Evolutionary conservation across 1,139 yeast species (phyloP).

Genomic region (Scheffersomyces segobiensis): DNA sequence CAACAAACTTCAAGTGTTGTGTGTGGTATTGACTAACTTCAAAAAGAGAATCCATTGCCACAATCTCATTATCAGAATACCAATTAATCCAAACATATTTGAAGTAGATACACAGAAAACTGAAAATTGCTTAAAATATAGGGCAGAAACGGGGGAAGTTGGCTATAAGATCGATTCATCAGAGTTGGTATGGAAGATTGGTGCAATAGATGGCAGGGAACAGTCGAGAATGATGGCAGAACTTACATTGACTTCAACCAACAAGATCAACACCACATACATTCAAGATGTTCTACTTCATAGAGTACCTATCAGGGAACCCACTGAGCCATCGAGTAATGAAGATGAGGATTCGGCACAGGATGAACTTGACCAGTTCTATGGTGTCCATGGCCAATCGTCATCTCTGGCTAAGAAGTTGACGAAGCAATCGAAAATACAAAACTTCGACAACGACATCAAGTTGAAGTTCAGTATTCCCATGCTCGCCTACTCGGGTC

Average conservation of each 20-base stretch:
- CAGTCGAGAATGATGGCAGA: conserved; percentile 49
- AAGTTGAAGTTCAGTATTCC: conserved; percentile 39
- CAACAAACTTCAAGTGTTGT: conserved; percentile 37
- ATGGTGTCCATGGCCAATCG: conserved; percentile 41
- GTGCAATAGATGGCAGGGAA: conserved; percentile 52
- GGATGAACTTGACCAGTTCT: conserved; percentile 38
- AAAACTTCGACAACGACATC: conserved; percentile 26
- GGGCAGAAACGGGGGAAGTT: conserved; percentile 45
- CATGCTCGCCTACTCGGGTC: conserved; percentile 44
- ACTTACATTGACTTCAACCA: conserved; percentile 19
- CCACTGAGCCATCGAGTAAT: conserved; percentile 5
- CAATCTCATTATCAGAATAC: conserved; percentile 32
- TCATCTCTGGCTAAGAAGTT: conserved; percentile 28
- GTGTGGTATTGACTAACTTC: conserved; percentile 35
- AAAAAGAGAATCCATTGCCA: conserved; percentile 38
- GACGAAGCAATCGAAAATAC: conserved; percentile 12
- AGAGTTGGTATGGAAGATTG: conserved; percentile 62
- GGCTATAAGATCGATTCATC: conserved; percentile 45
- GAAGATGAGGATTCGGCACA: conserved; percentile 20
- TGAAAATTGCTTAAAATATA: conserved; percentile 32
- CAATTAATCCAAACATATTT: conserved; percentile 38
- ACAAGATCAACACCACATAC: conserved; percentile 1
- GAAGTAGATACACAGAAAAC: conserved; percentile 31
- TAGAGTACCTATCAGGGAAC: background rate
- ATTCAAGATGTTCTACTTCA: conserved; percentile 7